Conservation (phyloP, 306 rosid genomes). For the Begonia masoniana region DNA sequence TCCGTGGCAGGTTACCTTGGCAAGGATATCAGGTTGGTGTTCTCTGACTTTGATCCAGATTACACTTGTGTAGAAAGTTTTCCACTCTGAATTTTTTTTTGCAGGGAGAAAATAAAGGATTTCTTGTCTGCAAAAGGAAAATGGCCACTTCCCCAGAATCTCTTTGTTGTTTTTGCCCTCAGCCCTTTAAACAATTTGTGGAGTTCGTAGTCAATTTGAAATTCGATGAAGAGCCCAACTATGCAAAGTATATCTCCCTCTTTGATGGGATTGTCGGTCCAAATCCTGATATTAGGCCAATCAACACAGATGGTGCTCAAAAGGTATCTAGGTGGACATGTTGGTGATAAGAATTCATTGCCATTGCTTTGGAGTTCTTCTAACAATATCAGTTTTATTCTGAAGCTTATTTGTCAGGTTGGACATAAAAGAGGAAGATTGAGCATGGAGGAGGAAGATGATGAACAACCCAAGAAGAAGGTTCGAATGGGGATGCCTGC, state of each 20-base stretch:
- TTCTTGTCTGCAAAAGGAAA: conserved; percentile 18
- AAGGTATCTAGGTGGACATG: conserved; percentile 20
- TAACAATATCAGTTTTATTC: not conserved
- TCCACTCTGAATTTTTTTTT: not conserved
- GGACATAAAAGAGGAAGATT: conserved; percentile 44
- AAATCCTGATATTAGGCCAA: conserved; percentile 39
- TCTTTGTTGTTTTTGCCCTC: conserved; percentile 32
- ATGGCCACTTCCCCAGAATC: conserved; percentile 36
- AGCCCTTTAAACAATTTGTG: conserved; percentile 33
- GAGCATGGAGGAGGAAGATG: conserved; percentile 34
- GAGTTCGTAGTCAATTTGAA: conserved; percentile 33
- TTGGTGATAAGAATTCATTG: too few relatives aligned
- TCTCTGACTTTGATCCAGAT: not conserved
- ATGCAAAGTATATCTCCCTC: conserved; percentile 35
- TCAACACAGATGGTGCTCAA: conserved; percentile 45
- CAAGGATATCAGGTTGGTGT: conserved; percentile 20
- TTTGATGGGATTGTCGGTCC: conserved; percentile 41
- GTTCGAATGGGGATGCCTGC: conserved; percentile 21
- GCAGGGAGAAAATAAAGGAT: conserved; percentile 39
- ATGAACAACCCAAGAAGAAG: conserved; percentile 44
- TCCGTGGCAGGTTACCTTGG: conserved; percentile 47
- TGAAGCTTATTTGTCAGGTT: conserved; percentile 25
- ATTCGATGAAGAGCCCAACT: conserved; percentile 45
- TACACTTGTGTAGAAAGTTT: too few relatives aligned
- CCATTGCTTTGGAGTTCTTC: not conserved